Evolutionary conservation across 148 eudicot genomes (phyloP), one percentile per base, ranked within the genome.

Genomic region (Camellia japonica): DNA sequence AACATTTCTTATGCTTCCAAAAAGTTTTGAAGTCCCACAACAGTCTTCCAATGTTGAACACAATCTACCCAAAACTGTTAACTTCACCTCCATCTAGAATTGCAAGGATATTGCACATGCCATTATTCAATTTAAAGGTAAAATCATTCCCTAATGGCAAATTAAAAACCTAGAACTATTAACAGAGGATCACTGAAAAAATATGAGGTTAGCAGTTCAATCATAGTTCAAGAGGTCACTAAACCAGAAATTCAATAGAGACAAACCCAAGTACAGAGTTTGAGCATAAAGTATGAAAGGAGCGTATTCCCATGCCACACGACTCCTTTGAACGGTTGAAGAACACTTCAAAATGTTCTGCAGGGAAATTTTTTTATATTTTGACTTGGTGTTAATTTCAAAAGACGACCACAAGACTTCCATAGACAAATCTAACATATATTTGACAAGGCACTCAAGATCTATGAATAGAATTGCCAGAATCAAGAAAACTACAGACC

Each of bases 201-300:
- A 16, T 1, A 15, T 61, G 19, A 61, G 20, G 23, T 61, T 61
- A 3, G 23, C 6, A 4, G 18, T 5, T 61, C 20, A 18, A 16
- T n/a, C 19, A 61, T 52, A 77, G 59, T 63, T 69, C 46, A 20
- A 82, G 80, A 67, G 74, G 38, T 71, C 69, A 79, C 43, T 41
- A 42, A 68, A 1, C 47, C 47, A 68, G 16, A 68, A 68, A 42
- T 68, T 12, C 2, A 68, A 68, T 3, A 14, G 51, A 46, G 54
- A n/a, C 12, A 15, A 70, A 70, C 20, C 73, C 30, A 68, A 68
- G 7, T 66, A 66, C 41, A 44, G 43, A 68, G 20, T 68, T 20
- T 30, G 19, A 65, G 72, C 7, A 68, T 4, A 15, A 68, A 68
- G 7, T 13, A 68, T 13, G 12, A 44, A 9, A 68, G 72, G 51